Evolutionary conservation across 257 asterid genomes (phyloP).

Genomic region (Linaria vulgaris): DNA sequence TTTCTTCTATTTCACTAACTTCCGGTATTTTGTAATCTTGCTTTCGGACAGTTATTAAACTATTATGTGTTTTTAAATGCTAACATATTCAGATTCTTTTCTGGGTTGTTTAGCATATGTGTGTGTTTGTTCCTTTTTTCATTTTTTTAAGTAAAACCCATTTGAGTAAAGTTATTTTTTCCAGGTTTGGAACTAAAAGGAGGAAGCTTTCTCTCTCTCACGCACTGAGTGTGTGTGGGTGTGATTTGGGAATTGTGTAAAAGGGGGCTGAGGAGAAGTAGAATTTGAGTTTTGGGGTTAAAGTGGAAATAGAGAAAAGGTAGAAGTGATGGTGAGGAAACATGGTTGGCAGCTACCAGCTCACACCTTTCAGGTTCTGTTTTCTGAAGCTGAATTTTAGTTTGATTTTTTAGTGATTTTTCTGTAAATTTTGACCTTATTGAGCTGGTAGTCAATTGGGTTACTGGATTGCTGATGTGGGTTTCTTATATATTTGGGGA

Average conservation of each 20-base stretch:
- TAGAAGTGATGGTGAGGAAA: conserved; percentile 82
- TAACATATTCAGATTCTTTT: neutral
- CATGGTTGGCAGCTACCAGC: conserved; percentile 99
- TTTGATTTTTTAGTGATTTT: neutral
- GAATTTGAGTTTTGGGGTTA: conserved; percentile 22
- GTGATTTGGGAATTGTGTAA: conserved; percentile 20
- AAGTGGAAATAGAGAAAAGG: conserved; percentile 37
- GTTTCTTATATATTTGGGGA: conserved; percentile 5
- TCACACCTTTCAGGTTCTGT: conserved; percentile 86
- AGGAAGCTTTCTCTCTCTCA: conserved; percentile 12
- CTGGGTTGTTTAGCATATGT: neutral
- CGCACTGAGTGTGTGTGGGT: conserved; percentile 27
- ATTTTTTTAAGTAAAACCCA: conserved; percentile 25
- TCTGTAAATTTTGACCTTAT: neutral
- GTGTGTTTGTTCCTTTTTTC: neutral
- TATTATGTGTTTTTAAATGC: conserved; percentile 1
- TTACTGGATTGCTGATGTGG: conserved; percentile 21
- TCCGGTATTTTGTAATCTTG: conserved; percentile 34
- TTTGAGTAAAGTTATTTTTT: conserved; percentile 29
- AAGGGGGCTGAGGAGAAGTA: conserved; percentile 2
- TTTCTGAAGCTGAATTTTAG: conserved; percentile 9
- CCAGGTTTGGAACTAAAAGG: conserved; percentile 26
- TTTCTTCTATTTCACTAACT: conserved; percentile 23
- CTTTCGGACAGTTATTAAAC: conserved; percentile 28
- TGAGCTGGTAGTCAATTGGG: conserved; percentile 9